These are phyloP conservation scores for Xylariaceae sp. DNA, from an alignment of 2,329 filamentous ascomycete genomes.

Conservation along the genomic window DNA sequence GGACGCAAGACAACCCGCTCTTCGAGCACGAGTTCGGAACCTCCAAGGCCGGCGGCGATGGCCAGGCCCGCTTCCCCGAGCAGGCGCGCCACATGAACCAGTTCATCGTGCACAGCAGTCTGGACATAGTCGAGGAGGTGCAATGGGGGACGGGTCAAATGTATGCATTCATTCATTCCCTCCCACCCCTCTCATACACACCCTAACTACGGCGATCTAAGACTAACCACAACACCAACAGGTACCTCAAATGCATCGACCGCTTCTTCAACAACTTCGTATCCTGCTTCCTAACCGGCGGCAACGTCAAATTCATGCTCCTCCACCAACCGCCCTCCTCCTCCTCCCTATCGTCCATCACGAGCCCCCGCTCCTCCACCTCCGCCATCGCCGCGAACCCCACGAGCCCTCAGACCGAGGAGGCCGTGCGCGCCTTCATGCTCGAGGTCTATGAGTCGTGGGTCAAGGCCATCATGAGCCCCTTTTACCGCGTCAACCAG, in stretches of 20 bases:
- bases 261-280: constrained; percentile 95
- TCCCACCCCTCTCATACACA: neutral
- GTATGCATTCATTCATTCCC: constrained; percentile 41
- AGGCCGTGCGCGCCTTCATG: constrained; percentile 93
- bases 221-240: constrained; percentile 3
- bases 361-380: constrained; percentile 43
- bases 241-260: constrained; percentile 93
- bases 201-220: neutral
- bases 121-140: constrained; percentile 93
- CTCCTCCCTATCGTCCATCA: constrained; percentile 50
- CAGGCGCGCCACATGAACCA: constrained; percentile 92
- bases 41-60: constrained; percentile 92
- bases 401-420: constrained; percentile 83
- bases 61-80: constrained; percentile 79
- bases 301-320: constrained; percentile 89
- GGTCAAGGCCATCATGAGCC: constrained; percentile 95
- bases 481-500: constrained; percentile 84
- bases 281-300: constrained; percentile 88
- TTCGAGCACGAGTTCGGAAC: constrained; percentile 98
- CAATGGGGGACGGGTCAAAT: constrained; percentile 87
- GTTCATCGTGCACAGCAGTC: constrained; percentile 88
- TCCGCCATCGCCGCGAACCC: constrained; percentile 76
- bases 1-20: constrained; percentile 89
- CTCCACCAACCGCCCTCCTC: constrained; percentile 84
- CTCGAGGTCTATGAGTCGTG: constrained; percentile 92